A percentile compares a stretch with the other conserved stretches of the same genome.
Conservation (phyloP, 345 rosid genomes). For the Eucalyptus regnans region DNA sequence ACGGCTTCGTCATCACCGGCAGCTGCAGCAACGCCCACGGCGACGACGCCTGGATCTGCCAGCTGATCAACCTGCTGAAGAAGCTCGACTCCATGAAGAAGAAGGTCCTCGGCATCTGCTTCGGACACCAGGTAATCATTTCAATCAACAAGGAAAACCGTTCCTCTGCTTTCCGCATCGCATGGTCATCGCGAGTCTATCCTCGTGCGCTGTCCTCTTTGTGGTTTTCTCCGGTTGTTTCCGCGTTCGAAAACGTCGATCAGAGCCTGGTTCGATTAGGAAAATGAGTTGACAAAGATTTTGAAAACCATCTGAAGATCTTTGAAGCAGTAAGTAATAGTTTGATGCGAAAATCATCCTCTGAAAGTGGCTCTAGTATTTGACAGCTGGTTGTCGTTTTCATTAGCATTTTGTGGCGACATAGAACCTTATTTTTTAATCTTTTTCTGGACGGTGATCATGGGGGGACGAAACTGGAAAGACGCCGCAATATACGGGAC, state of each 20-base stretch:
- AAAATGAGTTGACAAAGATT: neutral
- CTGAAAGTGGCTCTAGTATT: neutral
- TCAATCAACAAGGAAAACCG: neutral
- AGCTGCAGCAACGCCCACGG: constrained; percentile 63
- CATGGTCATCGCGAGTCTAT: neutral
- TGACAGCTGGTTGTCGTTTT: neutral
- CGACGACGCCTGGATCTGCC: constrained; percentile 49
- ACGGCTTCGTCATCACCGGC: constrained; percentile 61
- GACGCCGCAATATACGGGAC: neutral
- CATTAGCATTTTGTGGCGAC: neutral
- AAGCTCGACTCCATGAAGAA: constrained; percentile 35
- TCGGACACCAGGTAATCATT: constrained; percentile 59
- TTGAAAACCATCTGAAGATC: neutral
- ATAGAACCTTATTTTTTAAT: neutral
- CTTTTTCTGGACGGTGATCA: neutral
- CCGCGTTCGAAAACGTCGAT: neutral
- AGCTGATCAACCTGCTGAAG: constrained; percentile 25
- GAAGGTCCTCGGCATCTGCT: constrained; percentile 59
- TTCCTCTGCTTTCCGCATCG: neutral
- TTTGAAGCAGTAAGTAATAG: neutral
- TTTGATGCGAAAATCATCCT: neutral
- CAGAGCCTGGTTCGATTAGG: neutral
- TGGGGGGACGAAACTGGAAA: neutral
- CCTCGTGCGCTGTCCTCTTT: neutral
- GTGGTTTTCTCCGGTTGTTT: neutral